These are phyloP conservation scores for Nothomitra cinnamomea DNA, from an alignment of 2,329 filamentous ascomycete species.

Conservation along the genomic window DNA sequence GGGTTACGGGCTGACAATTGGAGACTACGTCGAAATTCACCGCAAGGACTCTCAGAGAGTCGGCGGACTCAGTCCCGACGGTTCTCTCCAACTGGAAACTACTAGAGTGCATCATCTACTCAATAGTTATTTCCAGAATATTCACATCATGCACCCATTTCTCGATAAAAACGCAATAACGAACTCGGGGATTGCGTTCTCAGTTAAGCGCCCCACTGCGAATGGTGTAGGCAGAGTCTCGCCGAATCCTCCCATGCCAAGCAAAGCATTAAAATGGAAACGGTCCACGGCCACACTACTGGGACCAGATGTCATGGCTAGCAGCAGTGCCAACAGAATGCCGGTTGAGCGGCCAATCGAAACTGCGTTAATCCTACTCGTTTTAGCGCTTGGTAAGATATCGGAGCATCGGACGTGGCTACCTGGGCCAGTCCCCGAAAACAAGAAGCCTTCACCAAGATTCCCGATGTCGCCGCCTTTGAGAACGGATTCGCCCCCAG, in stretches of 20 bases:
- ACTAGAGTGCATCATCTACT: constrained; percentile 33
- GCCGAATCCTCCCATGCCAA: constrained; percentile 23
- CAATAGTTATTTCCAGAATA: constrained; percentile 38
- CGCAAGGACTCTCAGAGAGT: not conserved
- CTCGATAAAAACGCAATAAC: constrained; percentile 36
- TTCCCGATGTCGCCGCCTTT: constrained; percentile 27
- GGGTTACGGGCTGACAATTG: constrained; percentile 26
- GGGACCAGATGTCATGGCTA: not conserved
- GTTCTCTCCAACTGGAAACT: constrained; percentile 36
- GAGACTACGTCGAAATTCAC: not conserved
- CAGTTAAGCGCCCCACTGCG: constrained; percentile 27
- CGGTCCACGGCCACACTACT: constrained; percentile 1
- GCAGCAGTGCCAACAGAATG: not conserved
- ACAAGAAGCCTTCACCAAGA: constrained; percentile 16
- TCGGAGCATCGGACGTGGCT: constrained; percentile 38
- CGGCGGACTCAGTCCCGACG: constrained; percentile 21
- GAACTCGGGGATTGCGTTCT: constrained; percentile 34
- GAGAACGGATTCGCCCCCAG: constrained; percentile 14
- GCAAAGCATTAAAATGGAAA: constrained; percentile 5
- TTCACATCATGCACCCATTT: constrained; percentile 48
- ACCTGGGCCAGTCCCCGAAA: constrained; percentile 38
- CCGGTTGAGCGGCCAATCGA: constrained; percentile 47
- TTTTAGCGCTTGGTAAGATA: constrained; percentile 76
- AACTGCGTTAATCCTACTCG: constrained; percentile 66
- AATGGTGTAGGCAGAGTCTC: constrained; percentile 3